Base-by-base conservation (phyloP, 225 moss, liverwort and hornwort species). In the Bryoerythrophyllum caledonicum region DNA sequence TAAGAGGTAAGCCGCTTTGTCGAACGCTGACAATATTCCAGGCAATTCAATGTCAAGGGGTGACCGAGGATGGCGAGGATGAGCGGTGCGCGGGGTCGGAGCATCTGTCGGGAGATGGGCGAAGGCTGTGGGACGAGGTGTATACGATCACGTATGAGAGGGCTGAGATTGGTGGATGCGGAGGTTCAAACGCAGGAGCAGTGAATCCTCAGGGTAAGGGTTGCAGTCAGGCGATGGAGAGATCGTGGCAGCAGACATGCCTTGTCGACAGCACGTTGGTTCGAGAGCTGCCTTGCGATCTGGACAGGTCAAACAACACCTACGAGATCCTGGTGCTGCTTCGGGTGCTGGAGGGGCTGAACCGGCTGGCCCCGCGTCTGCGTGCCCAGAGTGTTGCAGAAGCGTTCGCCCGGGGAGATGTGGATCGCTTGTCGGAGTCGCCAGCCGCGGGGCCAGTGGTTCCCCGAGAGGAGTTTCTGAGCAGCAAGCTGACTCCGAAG, bases 401-500 rank as follows among this genome's bases (percentile, higher is more conserved):
- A 75, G 81, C 86, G 35, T 89, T 88, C 67, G 89, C 90, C 25
- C 84, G 73, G 24, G 97, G 93, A 9, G 82, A 67, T 62, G 82
- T 85, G 43, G 85, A 82, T 64, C 67, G n/a, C 21, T 63, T 91
- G 56, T 84, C 82, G 25, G 78, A 76, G 30, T 79, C 75, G 62
- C 86, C 85, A 34, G 85, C 84, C n/a, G 81, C 72, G 19, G 95
- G 93, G 26, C 83, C 90, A 4, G 73, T 88, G 76, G 99, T 99
- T 55, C 74, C 86, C 15, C 75, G 80, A 43, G 90, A 92, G 67
- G 99, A 95, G 68, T 99, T 95, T 82, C 14, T 99, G 73, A 99
- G 93, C 77, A 95, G 93, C 74, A 99, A 99, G 74, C 63, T 99
- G 67, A 99, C 95, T 26, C 99, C 99, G 72, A 99, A 99, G 82